Percentiles rank a stretch among this genome's conserved stretches.
These are phyloP conservation scores for Aspergillus spinulosporus DNA, from an alignment of 2,329 filamentous ascomycete genomes.

Conservation along the genomic window DNA sequence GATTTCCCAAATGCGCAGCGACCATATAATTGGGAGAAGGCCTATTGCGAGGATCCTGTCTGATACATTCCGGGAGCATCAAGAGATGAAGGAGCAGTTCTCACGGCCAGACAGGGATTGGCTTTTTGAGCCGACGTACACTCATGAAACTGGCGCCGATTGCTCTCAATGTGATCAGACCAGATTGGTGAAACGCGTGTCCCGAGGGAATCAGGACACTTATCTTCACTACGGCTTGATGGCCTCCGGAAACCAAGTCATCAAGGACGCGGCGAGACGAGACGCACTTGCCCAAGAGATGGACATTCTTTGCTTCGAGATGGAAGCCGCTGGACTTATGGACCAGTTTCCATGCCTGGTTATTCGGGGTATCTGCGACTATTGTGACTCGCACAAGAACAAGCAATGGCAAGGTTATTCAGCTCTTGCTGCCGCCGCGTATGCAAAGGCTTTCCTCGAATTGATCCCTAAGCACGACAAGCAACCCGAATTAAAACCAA, in stretches of 20 bases:
- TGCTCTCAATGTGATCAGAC: constrained; percentile 5
- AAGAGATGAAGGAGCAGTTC: not conserved
- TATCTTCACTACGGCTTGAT: not conserved
- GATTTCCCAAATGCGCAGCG: constrained; percentile 1
- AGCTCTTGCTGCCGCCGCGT: not conserved
- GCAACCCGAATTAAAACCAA: not conserved
- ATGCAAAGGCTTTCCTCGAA: not conserved
- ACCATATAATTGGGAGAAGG: not conserved
- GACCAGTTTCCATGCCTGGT: not conserved
- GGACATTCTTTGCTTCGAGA: constrained; percentile 13
- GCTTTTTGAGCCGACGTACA: constrained; percentile 1
- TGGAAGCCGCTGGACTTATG: not conserved
- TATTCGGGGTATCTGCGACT: not conserved
- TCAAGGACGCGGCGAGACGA: not conserved
- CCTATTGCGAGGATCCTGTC: not conserved
- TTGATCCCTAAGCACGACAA: not conserved
- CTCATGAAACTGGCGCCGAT: not conserved
- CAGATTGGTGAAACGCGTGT: not conserved
- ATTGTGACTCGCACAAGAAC: not conserved
- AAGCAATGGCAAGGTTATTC: not conserved
- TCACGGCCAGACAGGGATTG: constrained; percentile 6
- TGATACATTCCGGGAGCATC: not conserved
- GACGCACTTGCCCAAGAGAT: constrained; percentile 8
- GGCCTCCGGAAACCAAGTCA: not conserved
- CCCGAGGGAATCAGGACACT: not conserved